Percentiles rank a stretch among this genome's conserved stretches.
phyloP scores from a whole-genome alignment of 2,329 filamentous ascomycete species.

The Colletotrichum spinosum region DNA sequence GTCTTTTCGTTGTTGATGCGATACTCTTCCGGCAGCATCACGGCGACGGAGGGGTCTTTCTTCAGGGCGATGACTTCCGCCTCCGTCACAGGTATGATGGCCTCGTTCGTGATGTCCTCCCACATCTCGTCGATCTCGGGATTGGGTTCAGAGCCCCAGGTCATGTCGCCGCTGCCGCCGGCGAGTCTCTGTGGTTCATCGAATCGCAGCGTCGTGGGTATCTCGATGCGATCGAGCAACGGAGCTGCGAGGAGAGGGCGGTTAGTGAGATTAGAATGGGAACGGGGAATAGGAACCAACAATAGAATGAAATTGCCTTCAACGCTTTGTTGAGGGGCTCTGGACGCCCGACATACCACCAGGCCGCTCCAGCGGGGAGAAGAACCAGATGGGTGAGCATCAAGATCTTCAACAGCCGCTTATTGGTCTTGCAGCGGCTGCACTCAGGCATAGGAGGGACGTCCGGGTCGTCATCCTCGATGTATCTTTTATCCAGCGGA shows the following conservation, averaged over 20 bases:
- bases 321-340: background rate
- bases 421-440: background rate
- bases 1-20: conserved; percentile 16
- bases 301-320: conserved; percentile 15
- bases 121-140: conserved; percentile 25
- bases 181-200: conserved; percentile 15
- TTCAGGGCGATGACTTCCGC: conserved; percentile 6
- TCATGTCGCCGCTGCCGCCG: conserved; percentile 15
- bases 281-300: background rate
- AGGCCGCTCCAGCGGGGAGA: background rate
- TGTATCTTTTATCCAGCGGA: background rate
- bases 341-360: background rate
- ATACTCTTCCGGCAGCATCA: conserved; percentile 19
- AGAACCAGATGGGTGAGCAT: background rate
- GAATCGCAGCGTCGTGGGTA: conserved; percentile 11
- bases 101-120: conserved; percentile 13
- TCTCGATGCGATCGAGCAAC: conserved; percentile 8
- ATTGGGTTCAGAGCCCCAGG: conserved; percentile 17
- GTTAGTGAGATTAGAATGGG: background rate
- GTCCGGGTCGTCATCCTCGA: background rate
- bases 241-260: background rate
- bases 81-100: conserved; percentile 12
- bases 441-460: background rate
- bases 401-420: background rate
- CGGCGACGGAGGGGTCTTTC: conserved; percentile 20